These are phyloP conservation scores for Phaeomoniella chlamydospora DNA, from an alignment of 2,329 filamentous ascomycete species.

Conservation along the genomic window DNA sequence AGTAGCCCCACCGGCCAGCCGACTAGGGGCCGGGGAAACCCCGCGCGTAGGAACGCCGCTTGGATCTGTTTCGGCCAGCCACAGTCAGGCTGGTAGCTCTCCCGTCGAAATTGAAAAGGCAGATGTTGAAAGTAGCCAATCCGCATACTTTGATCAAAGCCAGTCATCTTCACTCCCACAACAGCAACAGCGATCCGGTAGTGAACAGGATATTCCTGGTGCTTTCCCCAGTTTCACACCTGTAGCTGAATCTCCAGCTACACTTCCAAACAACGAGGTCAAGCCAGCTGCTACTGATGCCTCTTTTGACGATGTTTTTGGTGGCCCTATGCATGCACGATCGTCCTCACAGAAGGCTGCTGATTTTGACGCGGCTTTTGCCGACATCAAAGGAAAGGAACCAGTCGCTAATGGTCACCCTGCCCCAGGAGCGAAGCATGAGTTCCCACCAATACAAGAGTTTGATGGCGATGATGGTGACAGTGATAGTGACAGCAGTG, in stretches of 20 bases:
- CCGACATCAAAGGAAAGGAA: conserved; percentile 27
- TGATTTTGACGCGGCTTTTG: conserved; percentile 32
- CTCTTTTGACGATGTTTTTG: conserved; percentile 32
- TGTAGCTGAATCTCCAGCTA: conserved; percentile 9
- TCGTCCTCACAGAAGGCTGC: conserved; percentile 30
- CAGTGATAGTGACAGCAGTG: conserved; percentile 65
- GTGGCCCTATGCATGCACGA: conserved; percentile 24
- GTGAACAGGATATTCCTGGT: conserved; percentile 24
- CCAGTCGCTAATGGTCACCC: conserved; percentile 15
- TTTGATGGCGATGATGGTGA: conserved; percentile 69
- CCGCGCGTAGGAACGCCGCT: conserved; percentile 26
- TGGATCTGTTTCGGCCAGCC: conserved; percentile 17
- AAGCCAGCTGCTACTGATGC: conserved; percentile 17
- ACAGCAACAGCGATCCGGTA: conserved; percentile 6
- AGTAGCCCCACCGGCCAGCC: conserved; percentile 57
- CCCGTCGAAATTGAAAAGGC: conserved; percentile 1
- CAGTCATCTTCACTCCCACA: not conserved
- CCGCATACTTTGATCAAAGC: not conserved
- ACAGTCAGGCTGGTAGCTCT: conserved; percentile 1
- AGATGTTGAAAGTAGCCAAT: not conserved
- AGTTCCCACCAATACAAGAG: conserved; percentile 91
- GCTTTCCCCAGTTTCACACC: conserved; percentile 34
- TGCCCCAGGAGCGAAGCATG: conserved; percentile 33
- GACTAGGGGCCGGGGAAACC: conserved; percentile 39
- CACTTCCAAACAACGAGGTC: conserved; percentile 6